phyloP scores from a whole-genome alignment of 129 eudicot genomes.

The Arctium minus region DNA sequence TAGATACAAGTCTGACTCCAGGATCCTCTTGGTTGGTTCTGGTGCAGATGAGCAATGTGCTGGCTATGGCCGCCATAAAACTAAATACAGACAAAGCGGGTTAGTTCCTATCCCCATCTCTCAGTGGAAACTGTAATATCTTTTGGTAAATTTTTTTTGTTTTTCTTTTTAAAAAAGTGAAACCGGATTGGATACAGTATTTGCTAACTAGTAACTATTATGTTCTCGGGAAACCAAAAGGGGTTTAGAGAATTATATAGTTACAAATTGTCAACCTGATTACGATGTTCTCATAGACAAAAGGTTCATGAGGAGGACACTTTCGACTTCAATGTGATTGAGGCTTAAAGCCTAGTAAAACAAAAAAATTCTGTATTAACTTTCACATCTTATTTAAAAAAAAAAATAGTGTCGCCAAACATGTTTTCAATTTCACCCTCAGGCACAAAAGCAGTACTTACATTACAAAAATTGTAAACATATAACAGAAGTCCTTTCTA shows the following conservation, averaged over 20 bases:
- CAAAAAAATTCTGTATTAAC: too few relatives aligned
- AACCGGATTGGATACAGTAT: not conserved
- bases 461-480: too few relatives aligned
- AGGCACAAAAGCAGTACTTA: too few relatives aligned
- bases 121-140: not conserved
- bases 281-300: too few relatives aligned
- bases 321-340: too few relatives aligned
- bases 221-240: not conserved
- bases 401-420: too few relatives aligned
- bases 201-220: not conserved
- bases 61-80: slow-evolving; percentile 95
- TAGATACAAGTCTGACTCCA: slow-evolving; percentile 67
- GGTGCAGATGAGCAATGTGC: slow-evolving; percentile 99
- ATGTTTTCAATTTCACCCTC: too few relatives aligned
- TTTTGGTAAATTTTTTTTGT: not conserved
- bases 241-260: not conserved
- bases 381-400: too few relatives aligned
- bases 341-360: too few relatives aligned
- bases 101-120: slow-evolving; percentile 16
- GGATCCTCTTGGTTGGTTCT: slow-evolving; percentile 89
- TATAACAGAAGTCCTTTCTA: not conserved
- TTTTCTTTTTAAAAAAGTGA: not conserved
- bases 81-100: slow-evolving; percentile 82
- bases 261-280: too few relatives aligned
- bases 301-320: too few relatives aligned